Evolutionary conservation across 352 stramenopile genomes (phyloP).

Genomic region (Phytophthora megakarya): DNA sequence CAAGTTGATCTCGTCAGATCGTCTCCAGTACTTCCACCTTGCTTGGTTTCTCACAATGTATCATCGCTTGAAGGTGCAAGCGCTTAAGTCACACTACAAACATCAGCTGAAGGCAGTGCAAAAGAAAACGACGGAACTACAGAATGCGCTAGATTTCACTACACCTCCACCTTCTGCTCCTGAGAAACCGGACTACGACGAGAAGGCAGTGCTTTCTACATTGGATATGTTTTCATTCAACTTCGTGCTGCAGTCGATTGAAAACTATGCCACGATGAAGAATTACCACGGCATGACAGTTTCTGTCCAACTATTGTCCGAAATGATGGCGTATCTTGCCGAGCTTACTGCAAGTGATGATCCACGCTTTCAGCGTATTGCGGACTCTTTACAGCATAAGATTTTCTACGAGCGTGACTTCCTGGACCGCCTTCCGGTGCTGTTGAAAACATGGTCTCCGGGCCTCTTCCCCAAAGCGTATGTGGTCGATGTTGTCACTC

Average conservation of each 20-base stretch:
- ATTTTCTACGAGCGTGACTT: constrained; percentile 91
- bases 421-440: constrained; percentile 77
- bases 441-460: constrained; percentile 82
- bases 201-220: constrained; percentile 83
- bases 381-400: constrained; percentile 87
- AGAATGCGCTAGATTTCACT: constrained; percentile 62
- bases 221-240: constrained; percentile 93
- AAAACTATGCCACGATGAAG: constrained; percentile 81
- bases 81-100: constrained; percentile 71
- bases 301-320: constrained; percentile 73
- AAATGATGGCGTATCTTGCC: constrained; percentile 88
- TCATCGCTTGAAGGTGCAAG: constrained; percentile 78
- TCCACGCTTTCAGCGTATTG: constrained; percentile 78
- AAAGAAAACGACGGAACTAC: constrained; percentile 53
- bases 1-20: constrained; percentile 84
- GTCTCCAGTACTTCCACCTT: constrained; percentile 89
- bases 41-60: constrained; percentile 87
- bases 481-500: constrained; percentile 79
- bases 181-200: constrained; percentile 61
- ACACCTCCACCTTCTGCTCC: constrained; percentile 42
- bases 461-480: constrained; percentile 69
- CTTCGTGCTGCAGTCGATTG: constrained; percentile 88
- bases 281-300: constrained; percentile 86
- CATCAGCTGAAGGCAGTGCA: constrained; percentile 58
- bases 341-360: constrained; percentile 77